Base-by-base conservation (phyloP, 1,284 basidiomycete genomes). In the Heterobasidion annosum region DNA sequence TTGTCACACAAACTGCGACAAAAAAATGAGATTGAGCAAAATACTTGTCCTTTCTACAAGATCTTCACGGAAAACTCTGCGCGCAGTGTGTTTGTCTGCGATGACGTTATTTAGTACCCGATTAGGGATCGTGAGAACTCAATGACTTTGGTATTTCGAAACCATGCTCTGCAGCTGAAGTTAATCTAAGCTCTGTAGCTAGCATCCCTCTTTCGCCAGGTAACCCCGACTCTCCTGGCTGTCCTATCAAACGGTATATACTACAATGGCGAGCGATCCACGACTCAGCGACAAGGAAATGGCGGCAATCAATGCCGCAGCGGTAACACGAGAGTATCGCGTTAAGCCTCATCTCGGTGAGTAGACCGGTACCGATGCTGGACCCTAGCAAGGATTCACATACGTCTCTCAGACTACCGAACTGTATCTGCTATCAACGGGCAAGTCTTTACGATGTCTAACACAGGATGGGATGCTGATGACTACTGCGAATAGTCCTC, bases 271-370 rank as follows among this genome's bases (percentile, higher is more conserved):
- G 54, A 65, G 70, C 60, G 76, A 80, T 67, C 76, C 84, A 63
- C 78, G 83, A 59, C 69, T 89, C 53, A 85, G 74, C 64, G 83
- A 92, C 68, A 77, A 70, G 62, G 89, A 93, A 69, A 73, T 92
- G 61, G 88, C 89, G 57, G 79, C 82, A 52, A 85, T 94, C 68
- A 93, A 93, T 67, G 88, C 89, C 54, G 87, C 90, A 53, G 91
- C 92, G 33, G 91, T 93, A 55, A 91, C 90, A 51, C 82, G 77
- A 65, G 85, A 91, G 70, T 92, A 88, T 70, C 82, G 79, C 62
- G 87, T 91, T 58, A 78, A 98, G 64, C 96, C 95, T 49, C 91
- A 95, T 70, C 77, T 98, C 61, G 93, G 93, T 53, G 57, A 54
- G 45, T 45, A 8, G 48, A 50, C 51, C 50, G 35, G 45, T 51